phyloP scores from a whole-genome alignment of 106 monocot species.

The Agapanthus africanus region DNA sequence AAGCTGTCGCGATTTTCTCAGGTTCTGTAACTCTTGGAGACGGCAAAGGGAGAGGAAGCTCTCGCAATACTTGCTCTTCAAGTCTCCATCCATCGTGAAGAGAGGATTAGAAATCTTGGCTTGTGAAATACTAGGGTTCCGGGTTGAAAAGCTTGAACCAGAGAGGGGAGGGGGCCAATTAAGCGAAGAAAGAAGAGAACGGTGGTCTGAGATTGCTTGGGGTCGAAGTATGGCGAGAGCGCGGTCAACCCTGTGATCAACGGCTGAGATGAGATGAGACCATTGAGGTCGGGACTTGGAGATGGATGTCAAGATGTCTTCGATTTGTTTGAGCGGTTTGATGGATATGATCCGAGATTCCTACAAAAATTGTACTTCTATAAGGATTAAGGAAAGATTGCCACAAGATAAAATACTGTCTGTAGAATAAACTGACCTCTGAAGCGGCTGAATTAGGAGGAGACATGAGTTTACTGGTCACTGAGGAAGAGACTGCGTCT shows the following conservation, averaged over 20 bases:
- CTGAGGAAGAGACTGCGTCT: constrained; percentile 87
- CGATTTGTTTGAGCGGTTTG: constrained; percentile 59
- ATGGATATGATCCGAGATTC: constrained; percentile 42
- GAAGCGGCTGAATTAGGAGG: constrained; percentile 34
- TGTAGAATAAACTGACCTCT: constrained; percentile 56
- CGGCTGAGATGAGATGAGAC: constrained; percentile 63
- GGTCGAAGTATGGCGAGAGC: constrained; percentile 78
- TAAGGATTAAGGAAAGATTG: too few species aligned
- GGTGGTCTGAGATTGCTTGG: constrained; percentile 89
- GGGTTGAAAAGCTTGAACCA: constrained; percentile 23
- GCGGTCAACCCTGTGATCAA: constrained; percentile 80
- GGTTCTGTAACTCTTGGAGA: constrained; percentile 83
- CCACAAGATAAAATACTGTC: too few species aligned
- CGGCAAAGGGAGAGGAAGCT: constrained; percentile 83
- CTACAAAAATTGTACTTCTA: constrained; percentile 20
- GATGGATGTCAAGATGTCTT: constrained; percentile 55
- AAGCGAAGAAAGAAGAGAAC: constrained; percentile 69
- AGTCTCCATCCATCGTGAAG: constrained; percentile 58
- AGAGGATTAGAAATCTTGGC: constrained; percentile 53
- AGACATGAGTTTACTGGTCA: constrained; percentile 52
- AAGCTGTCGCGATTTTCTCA: constrained; percentile 68
- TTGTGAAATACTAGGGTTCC: constrained; percentile 8
- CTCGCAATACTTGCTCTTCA: constrained; percentile 56
- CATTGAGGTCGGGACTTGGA: constrained; percentile 63
- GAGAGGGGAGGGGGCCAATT: constrained; percentile 87